A percentile compares a stretch with the other conserved stretches of the same genome.
phyloP scores from a whole-genome alignment of 306 rosid genomes.

The Biancaea sappan region DNA sequence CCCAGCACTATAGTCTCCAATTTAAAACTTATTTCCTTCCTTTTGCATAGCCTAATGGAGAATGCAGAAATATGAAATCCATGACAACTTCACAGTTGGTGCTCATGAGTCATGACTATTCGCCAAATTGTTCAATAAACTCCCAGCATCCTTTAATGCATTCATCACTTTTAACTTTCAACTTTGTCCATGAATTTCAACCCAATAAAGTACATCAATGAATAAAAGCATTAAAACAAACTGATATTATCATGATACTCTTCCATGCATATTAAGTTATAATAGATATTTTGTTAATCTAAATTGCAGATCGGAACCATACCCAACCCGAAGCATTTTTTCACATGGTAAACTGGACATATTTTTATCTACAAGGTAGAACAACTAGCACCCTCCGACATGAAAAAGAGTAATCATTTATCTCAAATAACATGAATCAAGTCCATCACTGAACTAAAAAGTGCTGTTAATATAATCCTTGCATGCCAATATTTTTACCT shows the following conservation, averaged over 20 bases:
- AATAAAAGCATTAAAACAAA: background rate
- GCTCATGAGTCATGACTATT: background rate
- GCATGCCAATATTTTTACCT: background rate
- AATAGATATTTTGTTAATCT: background rate
- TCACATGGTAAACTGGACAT: background rate
- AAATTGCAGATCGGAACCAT: background rate
- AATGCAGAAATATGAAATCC: background rate
- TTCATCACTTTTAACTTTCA: constrained; percentile 3
- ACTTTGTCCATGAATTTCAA: constrained; percentile 22
- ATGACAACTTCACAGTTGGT: background rate
- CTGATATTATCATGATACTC: background rate
- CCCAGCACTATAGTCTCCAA: background rate
- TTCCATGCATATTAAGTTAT: background rate
- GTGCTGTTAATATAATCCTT: background rate
- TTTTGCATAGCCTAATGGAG: background rate
- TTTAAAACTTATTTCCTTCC: background rate
- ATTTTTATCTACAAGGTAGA: background rate
- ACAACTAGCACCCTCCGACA: background rate
- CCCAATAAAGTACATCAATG: constrained; percentile 14
- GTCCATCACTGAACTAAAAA: background rate
- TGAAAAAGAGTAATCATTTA: constrained; percentile 7
- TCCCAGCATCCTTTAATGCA: constrained; percentile 9
- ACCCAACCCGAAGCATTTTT: constrained; percentile 21
- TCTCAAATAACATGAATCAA: background rate
- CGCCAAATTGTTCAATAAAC: constrained; percentile 1